Conservation (phyloP, 495 filamentous ascomycete genomes). For the Neurospora sp. region DNA sequence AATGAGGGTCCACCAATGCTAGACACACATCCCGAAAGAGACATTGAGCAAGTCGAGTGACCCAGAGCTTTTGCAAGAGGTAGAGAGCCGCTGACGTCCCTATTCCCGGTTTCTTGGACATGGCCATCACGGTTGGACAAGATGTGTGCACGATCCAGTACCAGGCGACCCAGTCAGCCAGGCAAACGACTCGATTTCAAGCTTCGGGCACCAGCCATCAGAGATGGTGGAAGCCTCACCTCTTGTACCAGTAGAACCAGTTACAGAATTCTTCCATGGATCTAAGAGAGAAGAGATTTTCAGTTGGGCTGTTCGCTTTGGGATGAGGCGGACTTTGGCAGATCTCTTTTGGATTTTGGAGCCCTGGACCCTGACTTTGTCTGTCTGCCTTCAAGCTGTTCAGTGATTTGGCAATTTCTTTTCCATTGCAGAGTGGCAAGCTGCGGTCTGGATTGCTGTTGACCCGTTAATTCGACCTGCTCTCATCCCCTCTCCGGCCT, state of each 20-base stretch:
- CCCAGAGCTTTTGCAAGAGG: not conserved
- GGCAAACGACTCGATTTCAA: not conserved
- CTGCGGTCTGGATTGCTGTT: not conserved
- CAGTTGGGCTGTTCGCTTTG: not conserved
- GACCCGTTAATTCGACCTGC: not conserved
- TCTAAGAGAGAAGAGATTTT: not conserved
- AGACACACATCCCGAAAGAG: not conserved
- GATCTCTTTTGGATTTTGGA: not conserved
- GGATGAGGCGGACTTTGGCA: not conserved
- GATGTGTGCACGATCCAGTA: not conserved
- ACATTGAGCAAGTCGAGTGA: not conserved
- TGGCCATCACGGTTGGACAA: not conserved
- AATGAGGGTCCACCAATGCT: not conserved
- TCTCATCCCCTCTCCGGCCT: not conserved
- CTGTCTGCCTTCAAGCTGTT: not conserved
- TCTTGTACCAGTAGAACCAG: not conserved
- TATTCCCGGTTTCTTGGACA: not conserved
- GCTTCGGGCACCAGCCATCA: not conserved
- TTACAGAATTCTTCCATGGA: not conserved
- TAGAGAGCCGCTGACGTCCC: not conserved
- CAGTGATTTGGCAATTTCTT: not conserved
- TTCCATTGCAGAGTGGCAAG: not conserved
- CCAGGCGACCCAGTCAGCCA: not conserved
- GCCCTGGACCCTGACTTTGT: not conserved
- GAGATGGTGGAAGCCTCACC: not conserved